Evolutionary conservation across 495 filamentous ascomycete species (phyloP).

Genomic region (Cenococcum geophilum): DNA sequence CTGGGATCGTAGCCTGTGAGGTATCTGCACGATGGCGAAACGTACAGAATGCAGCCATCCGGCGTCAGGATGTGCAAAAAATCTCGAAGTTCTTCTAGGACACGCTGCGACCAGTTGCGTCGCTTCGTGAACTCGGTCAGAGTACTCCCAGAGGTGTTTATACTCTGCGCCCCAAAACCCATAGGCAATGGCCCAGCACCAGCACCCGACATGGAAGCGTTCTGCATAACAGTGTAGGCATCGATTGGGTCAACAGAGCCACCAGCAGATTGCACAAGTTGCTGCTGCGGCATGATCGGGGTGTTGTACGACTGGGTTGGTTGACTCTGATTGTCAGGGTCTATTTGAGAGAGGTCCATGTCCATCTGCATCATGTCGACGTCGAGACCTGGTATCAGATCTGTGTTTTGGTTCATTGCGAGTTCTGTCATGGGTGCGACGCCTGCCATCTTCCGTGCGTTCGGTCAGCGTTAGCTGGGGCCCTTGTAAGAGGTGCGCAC

Average conservation of each 20-base stretch:
- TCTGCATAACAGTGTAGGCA: constrained; percentile 24
- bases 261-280: constrained; percentile 22
- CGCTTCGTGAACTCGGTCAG: constrained; percentile 79
- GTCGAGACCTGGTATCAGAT: constrained; percentile 23
- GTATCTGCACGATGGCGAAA: constrained; percentile 69
- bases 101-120: constrained; percentile 81
- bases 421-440: constrained; percentile 18
- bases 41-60: constrained; percentile 75
- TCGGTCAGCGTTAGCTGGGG: constrained; percentile 14
- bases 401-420: constrained; percentile 1
- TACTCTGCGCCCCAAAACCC: constrained; percentile 48
- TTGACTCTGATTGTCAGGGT: constrained; percentile 19
- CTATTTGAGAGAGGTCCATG: constrained; percentile 32
- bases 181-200: constrained; percentile 54
- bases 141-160: constrained; percentile 51
- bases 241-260: constrained; percentile 21
- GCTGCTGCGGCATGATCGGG: constrained; percentile 9
- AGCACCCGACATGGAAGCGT: constrained; percentile 41
- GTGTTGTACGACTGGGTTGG: constrained; percentile 11
- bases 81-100: constrained; percentile 85
- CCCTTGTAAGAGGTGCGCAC: constrained; percentile 2
- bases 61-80: constrained; percentile 81
- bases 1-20: constrained; percentile 69
- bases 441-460: constrained; percentile 15
- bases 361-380: constrained; percentile 32